Conservation (phyloP, 371 early-diverging fungal species). For the Mucor mucedo region DNA sequence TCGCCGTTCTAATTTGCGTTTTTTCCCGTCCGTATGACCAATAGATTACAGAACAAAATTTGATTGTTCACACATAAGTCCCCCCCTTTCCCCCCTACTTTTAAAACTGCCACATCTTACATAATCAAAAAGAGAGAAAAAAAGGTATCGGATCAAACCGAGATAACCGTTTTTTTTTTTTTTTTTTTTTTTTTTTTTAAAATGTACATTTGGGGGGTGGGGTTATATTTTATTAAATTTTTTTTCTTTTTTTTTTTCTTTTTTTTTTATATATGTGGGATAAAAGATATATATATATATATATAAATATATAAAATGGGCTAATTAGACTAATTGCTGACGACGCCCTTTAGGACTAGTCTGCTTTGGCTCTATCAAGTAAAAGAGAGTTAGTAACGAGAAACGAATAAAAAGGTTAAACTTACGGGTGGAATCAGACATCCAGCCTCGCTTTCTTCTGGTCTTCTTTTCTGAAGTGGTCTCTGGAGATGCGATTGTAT, state of each 20-base stretch:
- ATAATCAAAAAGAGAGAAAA: not conserved
- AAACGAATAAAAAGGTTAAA: not conserved
- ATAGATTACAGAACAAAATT: too few relatives aligned
- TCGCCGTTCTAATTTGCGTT: not conserved
- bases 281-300: not conserved
- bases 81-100: not conserved
- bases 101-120: not conserved
- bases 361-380: not conserved
- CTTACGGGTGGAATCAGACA: not conserved
- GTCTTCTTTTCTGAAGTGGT: constrained; percentile 4
- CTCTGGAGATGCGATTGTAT: not conserved
- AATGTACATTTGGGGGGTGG: not conserved
- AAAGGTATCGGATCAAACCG: too few relatives aligned
- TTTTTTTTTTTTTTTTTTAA: too few relatives aligned
- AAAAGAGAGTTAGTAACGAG: not conserved
- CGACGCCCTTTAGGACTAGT: not conserved
- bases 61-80: not conserved
- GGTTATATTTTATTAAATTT: too few relatives aligned
- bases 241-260: too few relatives aligned
- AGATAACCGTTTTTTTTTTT: too few relatives aligned
- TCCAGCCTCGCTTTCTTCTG: constrained; percentile 9
- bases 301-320: not conserved
- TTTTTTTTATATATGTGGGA: too few relatives aligned
- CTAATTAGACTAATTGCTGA: not conserved
- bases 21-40: too few relatives aligned